Evolutionary conservation across 1,284 basidiomycete genomes (phyloP).

Genomic region (Cutaneotrichosporon cutaneum): DNA sequence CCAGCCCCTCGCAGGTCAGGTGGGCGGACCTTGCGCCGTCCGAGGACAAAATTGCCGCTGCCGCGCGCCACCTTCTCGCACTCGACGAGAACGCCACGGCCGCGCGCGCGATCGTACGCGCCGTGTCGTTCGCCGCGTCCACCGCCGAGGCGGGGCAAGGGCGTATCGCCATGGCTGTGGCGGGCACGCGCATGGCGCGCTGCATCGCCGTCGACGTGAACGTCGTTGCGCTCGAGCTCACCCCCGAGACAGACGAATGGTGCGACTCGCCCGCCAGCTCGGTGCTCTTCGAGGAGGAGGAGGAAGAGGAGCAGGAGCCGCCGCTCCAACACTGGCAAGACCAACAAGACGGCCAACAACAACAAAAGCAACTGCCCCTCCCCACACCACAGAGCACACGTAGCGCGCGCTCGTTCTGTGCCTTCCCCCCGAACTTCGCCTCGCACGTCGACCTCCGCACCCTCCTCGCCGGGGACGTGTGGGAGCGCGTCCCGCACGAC

Average conservation of each 20-base stretch:
- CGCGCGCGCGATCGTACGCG: conserved; percentile 8
- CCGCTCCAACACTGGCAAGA: too few species aligned
- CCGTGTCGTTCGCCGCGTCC: background rate
- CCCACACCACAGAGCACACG: background rate
- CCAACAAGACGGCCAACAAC: background rate
- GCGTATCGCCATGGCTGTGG: conserved; percentile 2
- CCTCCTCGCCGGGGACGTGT: background rate
- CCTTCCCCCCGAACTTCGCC: background rate
- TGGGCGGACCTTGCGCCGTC: background rate
- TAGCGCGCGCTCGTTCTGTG: background rate
- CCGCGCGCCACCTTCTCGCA: conserved; percentile 1
- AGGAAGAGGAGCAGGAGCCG: too few species aligned
- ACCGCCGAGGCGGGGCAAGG: conserved; percentile 4
- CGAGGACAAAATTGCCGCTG: background rate
- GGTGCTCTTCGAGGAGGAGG: background rate
- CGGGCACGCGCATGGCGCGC: conserved; percentile 9
- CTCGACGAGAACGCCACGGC: conserved; percentile 8
- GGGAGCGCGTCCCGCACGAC: conserved; percentile 8
- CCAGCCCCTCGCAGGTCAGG: background rate
- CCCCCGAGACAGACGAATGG: background rate
- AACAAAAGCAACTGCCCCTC: background rate
- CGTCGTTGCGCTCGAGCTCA: conserved; percentile 13
- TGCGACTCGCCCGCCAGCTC: background rate
- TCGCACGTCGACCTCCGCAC: background rate
- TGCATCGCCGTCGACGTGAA: conserved; percentile 7